Base-by-base conservation (phyloP, 139 green algal genomes). In the Coelastrella sp. region DNA sequence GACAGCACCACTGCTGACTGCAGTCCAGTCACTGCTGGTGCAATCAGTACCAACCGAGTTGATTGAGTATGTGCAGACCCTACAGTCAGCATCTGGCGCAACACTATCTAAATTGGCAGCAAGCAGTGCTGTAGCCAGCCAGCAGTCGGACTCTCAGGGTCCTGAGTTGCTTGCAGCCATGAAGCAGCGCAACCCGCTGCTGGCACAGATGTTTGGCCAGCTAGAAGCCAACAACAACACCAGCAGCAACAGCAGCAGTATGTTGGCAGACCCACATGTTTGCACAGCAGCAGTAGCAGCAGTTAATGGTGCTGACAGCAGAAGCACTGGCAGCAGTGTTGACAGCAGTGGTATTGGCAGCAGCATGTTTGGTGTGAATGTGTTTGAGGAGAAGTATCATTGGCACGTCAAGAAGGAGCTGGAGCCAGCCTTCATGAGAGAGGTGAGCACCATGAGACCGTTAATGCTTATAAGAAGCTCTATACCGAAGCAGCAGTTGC, bases 341-440 rank as follows among this genome's bases (percentile, higher is more conserved):
- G 13, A 20, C 6, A 20, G 20, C 57, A 58, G 16, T 17, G 57
- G 61, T 60, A 7, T 32, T 86, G 80, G 32, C 54, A 56, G 32
- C 54, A 58, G 23, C 5, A 17, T 82, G 76, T 82, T 82, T 64
- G 76, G 76, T 64, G 76, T 60, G 7, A 4, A 11, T 20, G 76
- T 82, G 76, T 82, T 82, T 59, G 23, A 82, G 76, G 76, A 82
- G 10, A 58, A 54, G 1, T 82, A 54, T 19, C 76, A 82, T 47
- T 82, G 76, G 32, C 76, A 82, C 76, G 56, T 82, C 11, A 58
- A 59, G 22, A 82, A 60, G 32, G 76, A 82, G 76, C 76, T 82
- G 76, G 76, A 82, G 76, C 76, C 76, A 16, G 32, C 32, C 76
- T 82, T 61, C 3, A 7, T 60, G 23, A 64, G 32, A 64, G 16